Evolutionary conservation across 352 stramenopile species (phyloP).

Genomic region (Pythium plurisporium): DNA sequence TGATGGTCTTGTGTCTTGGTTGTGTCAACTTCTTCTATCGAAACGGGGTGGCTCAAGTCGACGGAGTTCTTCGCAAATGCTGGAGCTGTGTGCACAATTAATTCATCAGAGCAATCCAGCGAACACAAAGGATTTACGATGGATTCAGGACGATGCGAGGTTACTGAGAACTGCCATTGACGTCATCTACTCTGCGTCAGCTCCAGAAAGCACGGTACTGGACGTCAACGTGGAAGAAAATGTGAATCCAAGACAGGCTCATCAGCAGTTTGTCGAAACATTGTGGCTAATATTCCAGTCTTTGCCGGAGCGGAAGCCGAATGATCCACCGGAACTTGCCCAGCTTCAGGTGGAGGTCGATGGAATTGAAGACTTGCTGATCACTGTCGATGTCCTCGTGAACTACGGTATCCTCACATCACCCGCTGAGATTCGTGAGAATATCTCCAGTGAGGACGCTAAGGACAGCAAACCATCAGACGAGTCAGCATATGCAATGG

Average conservation of each 20-base stretch:
- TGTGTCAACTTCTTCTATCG: constrained; percentile 33
- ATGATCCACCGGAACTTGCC: constrained; percentile 44
- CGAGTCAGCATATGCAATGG: constrained; percentile 17
- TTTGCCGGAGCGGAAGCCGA: constrained; percentile 54
- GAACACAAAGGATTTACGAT: constrained; percentile 31
- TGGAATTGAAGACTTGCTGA: constrained; percentile 66
- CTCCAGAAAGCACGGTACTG: neutral
- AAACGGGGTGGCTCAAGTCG: neutral
- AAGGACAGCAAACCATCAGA: neutral
- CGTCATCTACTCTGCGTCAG: constrained; percentile 35
- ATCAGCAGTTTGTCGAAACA: constrained; percentile 43
- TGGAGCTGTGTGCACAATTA: constrained; percentile 51
- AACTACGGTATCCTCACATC: constrained; percentile 50
- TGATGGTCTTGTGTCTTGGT: constrained; percentile 47
- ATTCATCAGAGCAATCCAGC: constrained; percentile 65
- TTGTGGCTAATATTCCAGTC: constrained; percentile 74
- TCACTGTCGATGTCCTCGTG: constrained; percentile 61
- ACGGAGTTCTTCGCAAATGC: neutral
- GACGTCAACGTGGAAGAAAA: neutral
- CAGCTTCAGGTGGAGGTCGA: constrained; percentile 68
- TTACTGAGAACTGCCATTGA: constrained; percentile 59
- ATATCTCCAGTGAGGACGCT: neutral
- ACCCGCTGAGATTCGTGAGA: constrained; percentile 21
- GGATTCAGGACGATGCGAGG: constrained; percentile 54
- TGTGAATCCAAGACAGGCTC: neutral